Percentiles rank a stretch among this genome's conserved stretches.
These are phyloP conservation scores for Knufia petricola DNA, from an alignment of 2,329 filamentous ascomycete genomes.

Conservation along the genomic window DNA sequence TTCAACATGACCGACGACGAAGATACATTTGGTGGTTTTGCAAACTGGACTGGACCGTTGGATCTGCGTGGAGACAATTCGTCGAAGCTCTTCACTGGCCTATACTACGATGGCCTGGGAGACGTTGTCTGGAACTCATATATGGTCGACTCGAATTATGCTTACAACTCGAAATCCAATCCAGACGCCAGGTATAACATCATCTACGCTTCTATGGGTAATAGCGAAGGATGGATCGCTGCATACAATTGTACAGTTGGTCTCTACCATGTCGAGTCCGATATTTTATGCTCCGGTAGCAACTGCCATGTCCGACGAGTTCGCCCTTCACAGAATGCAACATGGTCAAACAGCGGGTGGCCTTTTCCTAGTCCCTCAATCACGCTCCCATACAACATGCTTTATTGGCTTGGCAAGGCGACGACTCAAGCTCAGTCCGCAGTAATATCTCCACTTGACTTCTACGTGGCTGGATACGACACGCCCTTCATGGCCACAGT, in stretches of 20 bases:
- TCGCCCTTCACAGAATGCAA: conserved; percentile 2
- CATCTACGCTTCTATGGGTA: conserved; percentile 7
- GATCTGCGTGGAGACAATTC: neutral
- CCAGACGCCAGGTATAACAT: neutral
- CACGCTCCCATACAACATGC: neutral
- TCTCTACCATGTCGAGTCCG: conserved; percentile 3
- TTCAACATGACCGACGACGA: neutral
- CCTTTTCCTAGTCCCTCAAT: neutral
- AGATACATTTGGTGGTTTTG: conserved; percentile 1
- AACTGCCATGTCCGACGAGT: conserved; percentile 6
- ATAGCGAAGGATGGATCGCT: neutral
- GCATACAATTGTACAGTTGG: conserved; percentile 10
- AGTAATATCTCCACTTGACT: conserved; percentile 5
- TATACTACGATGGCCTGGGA: neutral
- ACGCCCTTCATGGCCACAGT: conserved; percentile 2
- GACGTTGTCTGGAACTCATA: neutral
- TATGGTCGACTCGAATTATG: conserved; percentile 8
- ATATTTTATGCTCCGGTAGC: conserved; percentile 1
- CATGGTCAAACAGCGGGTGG: conserved; percentile 1
- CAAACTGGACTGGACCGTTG: conserved; percentile 1
- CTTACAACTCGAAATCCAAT: neutral
- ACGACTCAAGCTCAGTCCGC: neutral
- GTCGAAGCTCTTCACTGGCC: neutral
- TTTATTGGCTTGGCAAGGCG: conserved; percentile 4
- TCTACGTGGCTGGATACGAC: conserved; percentile 6